phyloP scores from a whole-genome alignment of 345 rosid genomes.

The Populus davidiana region DNA sequence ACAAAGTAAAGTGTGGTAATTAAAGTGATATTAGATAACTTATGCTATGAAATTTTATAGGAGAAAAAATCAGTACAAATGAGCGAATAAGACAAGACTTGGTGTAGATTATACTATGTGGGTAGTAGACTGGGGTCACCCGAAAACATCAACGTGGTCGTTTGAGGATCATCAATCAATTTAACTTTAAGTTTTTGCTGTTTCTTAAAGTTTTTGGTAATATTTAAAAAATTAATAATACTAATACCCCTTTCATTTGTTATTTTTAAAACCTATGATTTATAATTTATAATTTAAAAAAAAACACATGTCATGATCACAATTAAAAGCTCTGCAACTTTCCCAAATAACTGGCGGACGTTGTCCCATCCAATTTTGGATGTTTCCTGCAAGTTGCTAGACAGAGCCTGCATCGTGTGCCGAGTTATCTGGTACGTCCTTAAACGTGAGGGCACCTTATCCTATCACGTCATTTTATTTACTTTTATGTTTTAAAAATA shows the following conservation, averaged over 20 bases:
- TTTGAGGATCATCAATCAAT: too few relatives aligned
- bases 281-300: neutral
- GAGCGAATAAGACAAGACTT: neutral
- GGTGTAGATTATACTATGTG: neutral
- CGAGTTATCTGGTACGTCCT: neutral
- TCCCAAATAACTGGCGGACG: neutral
- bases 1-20: too few relatives aligned
- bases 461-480: neutral
- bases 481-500: too few relatives aligned
- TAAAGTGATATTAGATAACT: too few relatives aligned
- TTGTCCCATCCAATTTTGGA: neutral
- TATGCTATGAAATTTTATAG: neutral
- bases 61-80: neutral
- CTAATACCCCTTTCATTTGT: too few relatives aligned
- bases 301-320: neutral
- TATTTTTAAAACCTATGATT: too few relatives aligned
- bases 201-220: too few relatives aligned
- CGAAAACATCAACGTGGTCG: neutral
- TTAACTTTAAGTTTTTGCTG: too few relatives aligned
- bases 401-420: neutral
- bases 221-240: too few relatives aligned
- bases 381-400: neutral
- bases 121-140: neutral
- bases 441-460: neutral
- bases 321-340: too few relatives aligned